These are phyloP conservation scores for Deuterostichococcus epilithicus DNA, from an alignment of 139 green algal genomes.

Conservation along the genomic window DNA sequence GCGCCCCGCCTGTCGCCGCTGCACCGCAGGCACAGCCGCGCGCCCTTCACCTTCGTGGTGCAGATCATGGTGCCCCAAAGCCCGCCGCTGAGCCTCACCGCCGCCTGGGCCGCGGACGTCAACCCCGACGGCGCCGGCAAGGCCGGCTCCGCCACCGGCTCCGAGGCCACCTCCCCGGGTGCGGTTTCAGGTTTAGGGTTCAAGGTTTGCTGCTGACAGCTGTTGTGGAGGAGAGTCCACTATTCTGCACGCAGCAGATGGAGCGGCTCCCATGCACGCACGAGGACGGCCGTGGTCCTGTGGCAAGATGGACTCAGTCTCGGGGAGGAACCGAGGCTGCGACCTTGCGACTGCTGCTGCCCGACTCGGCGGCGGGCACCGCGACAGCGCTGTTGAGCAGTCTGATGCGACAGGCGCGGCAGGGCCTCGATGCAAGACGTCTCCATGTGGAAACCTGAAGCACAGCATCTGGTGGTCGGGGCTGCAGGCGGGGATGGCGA, in stretches of 20 bases:
- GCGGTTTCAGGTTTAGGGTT: conserved; percentile 1
- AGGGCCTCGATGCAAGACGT: too few relatives aligned
- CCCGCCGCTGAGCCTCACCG: conserved; percentile 34
- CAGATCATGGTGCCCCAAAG: conserved; percentile 63
- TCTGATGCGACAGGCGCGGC: too few relatives aligned
- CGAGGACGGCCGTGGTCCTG: too few relatives aligned
- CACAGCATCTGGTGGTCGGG: too few relatives aligned
- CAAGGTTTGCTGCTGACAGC: conserved; percentile 3
- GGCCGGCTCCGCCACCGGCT: not conserved
- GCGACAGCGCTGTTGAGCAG: too few relatives aligned
- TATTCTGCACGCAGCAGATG: too few relatives aligned
- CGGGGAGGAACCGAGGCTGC: too few relatives aligned
- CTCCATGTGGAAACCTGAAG: too few relatives aligned
- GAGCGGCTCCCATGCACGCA: too few relatives aligned
- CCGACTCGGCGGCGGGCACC: too few relatives aligned
- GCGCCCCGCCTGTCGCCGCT: not conserved
- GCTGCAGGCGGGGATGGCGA: not conserved
- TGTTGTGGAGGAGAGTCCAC: too few relatives aligned
- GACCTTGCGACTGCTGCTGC: not conserved
- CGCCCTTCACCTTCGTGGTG: conserved; percentile 60
- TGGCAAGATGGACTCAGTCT: too few relatives aligned
- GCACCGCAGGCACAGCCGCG: conserved; percentile 39
- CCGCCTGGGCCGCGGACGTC: conserved; percentile 42
- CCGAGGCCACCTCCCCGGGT: not conserved
- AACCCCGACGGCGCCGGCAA: conserved; percentile 6